Percentiles rank a stretch among this genome's conserved stretches.
phyloP scores from a whole-genome alignment of 1,284 basidiomycete species.

The Sporisorium sorghi region DNA sequence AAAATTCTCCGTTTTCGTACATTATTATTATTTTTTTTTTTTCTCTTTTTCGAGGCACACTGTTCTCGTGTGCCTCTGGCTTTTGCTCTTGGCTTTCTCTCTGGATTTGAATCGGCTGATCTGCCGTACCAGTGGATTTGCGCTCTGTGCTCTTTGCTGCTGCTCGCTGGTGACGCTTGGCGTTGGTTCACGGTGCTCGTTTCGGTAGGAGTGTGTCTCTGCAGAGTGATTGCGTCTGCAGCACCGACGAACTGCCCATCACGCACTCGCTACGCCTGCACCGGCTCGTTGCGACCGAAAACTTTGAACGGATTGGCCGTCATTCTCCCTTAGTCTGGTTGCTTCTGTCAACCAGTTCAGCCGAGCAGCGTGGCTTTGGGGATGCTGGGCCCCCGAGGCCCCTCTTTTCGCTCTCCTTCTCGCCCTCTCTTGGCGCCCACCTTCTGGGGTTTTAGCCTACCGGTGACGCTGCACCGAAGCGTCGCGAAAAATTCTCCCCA shows the following conservation, averaged over 20 bases:
- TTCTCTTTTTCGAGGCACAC: too few species aligned
- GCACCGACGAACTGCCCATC: background rate
- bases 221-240: too few species aligned
- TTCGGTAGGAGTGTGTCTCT: too few species aligned
- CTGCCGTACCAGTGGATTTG: background rate
- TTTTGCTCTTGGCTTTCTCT: background rate
- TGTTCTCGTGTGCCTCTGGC: background rate
- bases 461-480: conserved; percentile 1
- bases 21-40: too few species aligned
- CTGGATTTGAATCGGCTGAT: background rate
- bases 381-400: conserved; percentile 10
- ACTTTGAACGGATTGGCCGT: too few species aligned
- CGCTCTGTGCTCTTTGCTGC: background rate
- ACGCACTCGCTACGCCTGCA: too few species aligned
- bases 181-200: background rate
- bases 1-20: conserved; percentile 6
- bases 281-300: conserved; percentile 3
- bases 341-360: background rate
- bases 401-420: too few species aligned
- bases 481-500: background rate
- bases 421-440: background rate
- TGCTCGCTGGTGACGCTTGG: conserved; percentile 1
- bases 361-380: conserved; percentile 1
- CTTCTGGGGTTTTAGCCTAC: background rate
- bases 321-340: background rate